phyloP scores from a whole-genome alignment of 805 yeast species.

The Ogataea wickerhamii region DNA sequence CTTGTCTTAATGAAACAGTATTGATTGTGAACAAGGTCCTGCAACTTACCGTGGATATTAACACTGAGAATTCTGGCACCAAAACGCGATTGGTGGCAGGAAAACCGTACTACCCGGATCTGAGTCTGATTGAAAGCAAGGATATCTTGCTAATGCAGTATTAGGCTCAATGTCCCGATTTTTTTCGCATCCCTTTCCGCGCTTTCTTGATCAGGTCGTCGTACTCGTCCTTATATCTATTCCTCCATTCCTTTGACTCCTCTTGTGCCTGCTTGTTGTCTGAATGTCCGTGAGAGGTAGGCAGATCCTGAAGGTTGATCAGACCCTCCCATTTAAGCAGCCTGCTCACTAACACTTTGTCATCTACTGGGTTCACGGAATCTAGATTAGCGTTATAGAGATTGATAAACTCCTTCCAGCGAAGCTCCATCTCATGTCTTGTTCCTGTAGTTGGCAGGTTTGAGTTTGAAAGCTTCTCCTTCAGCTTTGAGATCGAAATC shows the following conservation, averaged over 20 bases:
- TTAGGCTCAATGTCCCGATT: background rate
- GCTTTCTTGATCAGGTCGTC: conserved; percentile 26
- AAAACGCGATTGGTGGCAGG: conserved; percentile 11
- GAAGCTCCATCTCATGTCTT: conserved; percentile 55
- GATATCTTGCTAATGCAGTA: conserved; percentile 8
- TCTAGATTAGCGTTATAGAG: conserved; percentile 82
- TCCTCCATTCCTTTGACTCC: conserved; percentile 23
- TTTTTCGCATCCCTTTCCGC: conserved; percentile 14
- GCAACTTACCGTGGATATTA: conserved; percentile 34
- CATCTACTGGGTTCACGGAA: conserved; percentile 59
- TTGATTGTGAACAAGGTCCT: conserved; percentile 41
- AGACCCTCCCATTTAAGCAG: conserved; percentile 64
- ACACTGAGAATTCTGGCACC: conserved; percentile 1
- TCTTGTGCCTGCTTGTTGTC: conserved; percentile 20
- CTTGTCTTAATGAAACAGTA: conserved; percentile 39
- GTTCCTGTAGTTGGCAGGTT: conserved; percentile 63
- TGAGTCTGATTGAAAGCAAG: conserved; percentile 43
- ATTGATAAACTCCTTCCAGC: conserved; percentile 75
- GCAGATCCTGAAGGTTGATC: conserved; percentile 19
- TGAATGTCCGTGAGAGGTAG: conserved; percentile 12
- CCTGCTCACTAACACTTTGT: conserved; percentile 49
- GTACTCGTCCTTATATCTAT: conserved; percentile 23
- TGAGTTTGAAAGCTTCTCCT: conserved; percentile 51
- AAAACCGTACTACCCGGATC: conserved; percentile 37
- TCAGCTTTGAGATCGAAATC: conserved; percentile 55